Evolutionary conservation across 768 basidiomycete species (phyloP).

Genomic region (Candolleomyces efflorescens): DNA sequence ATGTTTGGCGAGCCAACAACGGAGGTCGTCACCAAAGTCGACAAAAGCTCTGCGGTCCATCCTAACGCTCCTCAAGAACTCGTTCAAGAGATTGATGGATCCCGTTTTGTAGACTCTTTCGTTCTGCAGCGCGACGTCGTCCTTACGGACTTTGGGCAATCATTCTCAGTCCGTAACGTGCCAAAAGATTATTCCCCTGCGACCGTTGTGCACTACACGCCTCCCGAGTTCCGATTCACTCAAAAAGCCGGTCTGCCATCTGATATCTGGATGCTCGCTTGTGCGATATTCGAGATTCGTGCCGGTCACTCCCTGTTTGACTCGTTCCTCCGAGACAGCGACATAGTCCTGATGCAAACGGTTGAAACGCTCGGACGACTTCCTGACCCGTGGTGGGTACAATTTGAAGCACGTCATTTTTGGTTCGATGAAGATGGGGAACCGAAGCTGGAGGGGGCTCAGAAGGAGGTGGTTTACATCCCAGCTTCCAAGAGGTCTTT

Average conservation of each 20-base stretch:
- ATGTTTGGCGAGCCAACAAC: conserved; percentile 27
- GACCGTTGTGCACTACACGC: conserved; percentile 26
- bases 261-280: conserved; percentile 39
- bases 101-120: background rate
- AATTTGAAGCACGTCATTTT: conserved; percentile 21
- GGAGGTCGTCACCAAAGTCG: conserved; percentile 17
- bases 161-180: conserved; percentile 19
- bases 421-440: conserved; percentile 37
- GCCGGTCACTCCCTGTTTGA: conserved; percentile 39
- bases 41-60: conserved; percentile 15
- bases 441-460: conserved; percentile 23
- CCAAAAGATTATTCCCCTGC: conserved; percentile 26
- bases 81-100: conserved; percentile 23
- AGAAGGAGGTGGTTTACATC: conserved; percentile 16
- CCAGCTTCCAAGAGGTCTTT: conserved; percentile 23
- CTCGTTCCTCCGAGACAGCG: conserved; percentile 26
- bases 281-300: conserved; percentile 39
- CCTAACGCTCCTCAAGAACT: conserved; percentile 26
- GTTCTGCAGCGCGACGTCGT: conserved; percentile 27
- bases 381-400: conserved; percentile 38
- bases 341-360: conserved; percentile 27
- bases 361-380: conserved; percentile 34
- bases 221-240: conserved; percentile 36
- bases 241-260: conserved; percentile 18
- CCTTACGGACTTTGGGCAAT: conserved; percentile 36